Conservation (phyloP, 1,284 basidiomycete species). For the Cutaneotrichosporon sp. region DNA sequence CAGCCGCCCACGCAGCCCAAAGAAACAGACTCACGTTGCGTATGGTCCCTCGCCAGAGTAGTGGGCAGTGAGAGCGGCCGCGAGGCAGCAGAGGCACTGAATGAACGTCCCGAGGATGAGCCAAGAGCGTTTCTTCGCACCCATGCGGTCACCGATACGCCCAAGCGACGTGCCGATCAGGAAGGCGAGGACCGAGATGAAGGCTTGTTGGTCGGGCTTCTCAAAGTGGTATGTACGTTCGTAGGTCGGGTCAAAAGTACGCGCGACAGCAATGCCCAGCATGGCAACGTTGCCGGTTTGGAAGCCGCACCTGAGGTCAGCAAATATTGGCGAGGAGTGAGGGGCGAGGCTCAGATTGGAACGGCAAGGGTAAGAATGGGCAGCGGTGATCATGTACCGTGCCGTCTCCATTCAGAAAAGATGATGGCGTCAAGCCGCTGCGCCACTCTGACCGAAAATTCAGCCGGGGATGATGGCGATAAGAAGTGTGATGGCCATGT, state of each 20-base stretch:
- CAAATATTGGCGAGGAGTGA: too few species aligned
- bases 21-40: slow-evolving; percentile 42
- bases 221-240: slow-evolving; percentile 63
- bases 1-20: neutral
- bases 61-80: slow-evolving; percentile 64
- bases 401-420: neutral
- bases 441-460: neutral
- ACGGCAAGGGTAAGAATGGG: neutral
- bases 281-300: slow-evolving; percentile 55
- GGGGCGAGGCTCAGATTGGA: neutral
- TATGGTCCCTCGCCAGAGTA: slow-evolving; percentile 58
- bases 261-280: slow-evolving; percentile 63
- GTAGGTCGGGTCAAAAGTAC: slow-evolving; percentile 61
- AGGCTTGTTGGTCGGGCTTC: slow-evolving; percentile 74
- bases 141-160: slow-evolving; percentile 58
- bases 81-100: slow-evolving; percentile 73
- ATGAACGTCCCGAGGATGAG: slow-evolving; percentile 68
- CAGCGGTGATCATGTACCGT: neutral
- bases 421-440: neutral
- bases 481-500: neutral
- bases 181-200: slow-evolving; percentile 73
- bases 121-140: slow-evolving; percentile 71
- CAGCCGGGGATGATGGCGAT: neutral
- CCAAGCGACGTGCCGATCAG: slow-evolving; percentile 54
- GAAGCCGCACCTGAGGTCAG: slow-evolving; percentile 51